A percentile compares a stretch with the other conserved stretches of the same genome.
phyloP scores from a whole-genome alignment of 768 basidiomycete species.

The Chlorophyllum brunneum region DNA sequence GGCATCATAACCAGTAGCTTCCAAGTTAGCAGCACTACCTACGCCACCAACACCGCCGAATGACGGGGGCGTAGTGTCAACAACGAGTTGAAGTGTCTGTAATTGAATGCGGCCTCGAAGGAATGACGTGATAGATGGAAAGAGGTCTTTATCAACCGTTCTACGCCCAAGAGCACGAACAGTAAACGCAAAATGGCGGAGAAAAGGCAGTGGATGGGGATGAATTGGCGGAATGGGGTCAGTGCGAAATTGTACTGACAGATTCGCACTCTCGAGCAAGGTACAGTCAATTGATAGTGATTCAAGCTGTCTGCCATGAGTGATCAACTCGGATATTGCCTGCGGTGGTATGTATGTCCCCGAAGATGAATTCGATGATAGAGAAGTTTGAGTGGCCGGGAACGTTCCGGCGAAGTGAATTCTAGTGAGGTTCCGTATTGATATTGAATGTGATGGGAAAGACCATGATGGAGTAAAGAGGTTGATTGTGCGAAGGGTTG shows the following conservation, averaged over 20 bases:
- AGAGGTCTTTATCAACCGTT: constrained; percentile 54
- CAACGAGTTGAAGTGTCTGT: constrained; percentile 48
- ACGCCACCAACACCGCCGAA: constrained; percentile 61
- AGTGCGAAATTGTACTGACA: constrained; percentile 40
- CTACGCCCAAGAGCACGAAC: constrained; percentile 40
- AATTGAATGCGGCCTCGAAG: constrained; percentile 52
- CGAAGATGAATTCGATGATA: constrained; percentile 23
- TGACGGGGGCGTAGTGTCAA: constrained; percentile 45
- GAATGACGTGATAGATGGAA: constrained; percentile 67
- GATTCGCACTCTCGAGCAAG: constrained; percentile 47
- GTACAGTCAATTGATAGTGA: constrained; percentile 49
- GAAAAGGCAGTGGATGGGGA: constrained; percentile 38
- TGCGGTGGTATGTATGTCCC: constrained; percentile 28
- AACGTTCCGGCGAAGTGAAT: constrained; percentile 60
- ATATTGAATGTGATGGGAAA: constrained; percentile 50
- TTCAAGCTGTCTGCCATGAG: constrained; percentile 61
- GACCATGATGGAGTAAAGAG: constrained; percentile 54
- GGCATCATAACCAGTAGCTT: constrained; percentile 62
- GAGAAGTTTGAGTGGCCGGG: constrained; percentile 25
- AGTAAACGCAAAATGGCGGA: constrained; percentile 60
- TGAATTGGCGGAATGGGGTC: constrained; percentile 11
- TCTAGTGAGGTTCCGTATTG: constrained; percentile 60
- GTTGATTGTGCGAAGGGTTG: constrained; percentile 48
- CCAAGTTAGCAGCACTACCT: constrained; percentile 55
- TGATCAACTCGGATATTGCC: constrained; percentile 56